Evolutionary conservation across 176 grass and related monocot species (phyloP).

Genomic region (barley (Hordeum vulgare)): MorexV3_pseudomolecules_assembly NC_058522.1:562646265-562646764

Average conservation of each 20-base stretch:
- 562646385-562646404: conserved; percentile 95
- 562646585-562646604: conserved; percentile 81
- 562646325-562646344: conserved; percentile 65
- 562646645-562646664: conserved; percentile 86
- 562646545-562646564: conserved; percentile 11
- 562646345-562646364: conserved; percentile 75
- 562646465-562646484: conserved; percentile 48
- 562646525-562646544: neutral
- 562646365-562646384: conserved; percentile 87
- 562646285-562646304: conserved; percentile 15
- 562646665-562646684: conserved; percentile 91
- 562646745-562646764: conserved; percentile 81
- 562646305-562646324: conserved; percentile 30
- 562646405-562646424: conserved; percentile 76
- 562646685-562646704: conserved; percentile 88
- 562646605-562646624: conserved; percentile 89
- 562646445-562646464: conserved; percentile 79
- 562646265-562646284: conserved; percentile 4
- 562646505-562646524: neutral
- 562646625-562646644: conserved; percentile 73
- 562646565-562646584: conserved; percentile 93
- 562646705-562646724: conserved; percentile 87
- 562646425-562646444: conserved; percentile 70
- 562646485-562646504: neutral
- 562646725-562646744: conserved; percentile 89